Base-by-base conservation (phyloP, 2,329 filamentous ascomycete genomes). In the Verruconis gallopava region DNA sequence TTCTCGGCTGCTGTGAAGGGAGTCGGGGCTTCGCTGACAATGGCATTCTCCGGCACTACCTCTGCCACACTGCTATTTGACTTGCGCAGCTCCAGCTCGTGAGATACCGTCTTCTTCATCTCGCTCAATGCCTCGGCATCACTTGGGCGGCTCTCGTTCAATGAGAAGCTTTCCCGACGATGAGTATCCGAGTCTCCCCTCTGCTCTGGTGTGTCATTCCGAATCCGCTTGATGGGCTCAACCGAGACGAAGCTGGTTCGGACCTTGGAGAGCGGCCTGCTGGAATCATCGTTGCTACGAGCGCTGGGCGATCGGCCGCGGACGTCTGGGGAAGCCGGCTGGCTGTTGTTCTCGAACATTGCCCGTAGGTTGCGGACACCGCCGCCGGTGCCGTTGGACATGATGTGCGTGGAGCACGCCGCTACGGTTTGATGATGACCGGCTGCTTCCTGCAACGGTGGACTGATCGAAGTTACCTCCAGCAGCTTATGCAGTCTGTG, bases 221-320 rank as follows among this genome's bases (percentile, higher is more conserved):
- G 28, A 9, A 15, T 36, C 9, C 34, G 37, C 11, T 37, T 42
- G 20, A 15, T 38, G n/a, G 43, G 25, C 20, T 46, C 42, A 9
- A 46, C 44, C 11, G 34, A 17, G 21, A 46, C 44, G 43, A 46
- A 46, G 20, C 15, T 34, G 21, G 44, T 34, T 33, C 44, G 44
- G n/a, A 46, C 44, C 25, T 40, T 38, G 6, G 42, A 45, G 3
- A 38, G 17, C 5, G 44, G 44, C 18, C 44, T 42, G 21, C 43
- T 38, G 11, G 30, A 19, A 14, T 18, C 21, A 28, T 22, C 6
- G 18, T 20, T 18, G 4, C 22, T 40, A 15, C 21, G 35, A 19
- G 42, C 15, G 12, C 32, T 43, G 12, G 44, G 43, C 9, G 30
- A 30, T 28, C 43, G 41, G 34, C 43, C 43, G 11, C 43, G 43